A percentile compares a stretch with the other conserved stretches of the same genome.
phyloP scores from a whole-genome alignment of 345 rosid genomes.

The Euclidium syriacum region DNA sequence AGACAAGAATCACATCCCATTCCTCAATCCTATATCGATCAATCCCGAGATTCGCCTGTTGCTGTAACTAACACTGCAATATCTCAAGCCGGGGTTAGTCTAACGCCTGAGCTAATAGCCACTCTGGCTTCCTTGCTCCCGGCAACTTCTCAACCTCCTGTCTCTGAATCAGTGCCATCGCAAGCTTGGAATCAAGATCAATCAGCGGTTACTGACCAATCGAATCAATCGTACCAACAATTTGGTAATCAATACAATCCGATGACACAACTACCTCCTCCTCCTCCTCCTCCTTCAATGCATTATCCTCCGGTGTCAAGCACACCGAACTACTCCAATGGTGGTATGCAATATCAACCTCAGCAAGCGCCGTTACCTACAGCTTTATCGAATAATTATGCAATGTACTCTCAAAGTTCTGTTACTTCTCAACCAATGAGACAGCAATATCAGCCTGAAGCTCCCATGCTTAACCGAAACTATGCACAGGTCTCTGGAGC shows the following conservation, averaged over 20 bases:
- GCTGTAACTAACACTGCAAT: slow-evolving; percentile 28
- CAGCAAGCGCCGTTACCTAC: slow-evolving; percentile 44
- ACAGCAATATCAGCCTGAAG: slow-evolving; percentile 56
- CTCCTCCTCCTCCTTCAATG: slow-evolving; percentile 37
- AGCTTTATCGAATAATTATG: slow-evolving; percentile 33
- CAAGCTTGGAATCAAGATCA: slow-evolving; percentile 53
- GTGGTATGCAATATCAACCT: slow-evolving; percentile 39
- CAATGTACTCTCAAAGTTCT: slow-evolving; percentile 49
- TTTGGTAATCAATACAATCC: slow-evolving; percentile 46
- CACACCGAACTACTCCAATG: slow-evolving; percentile 39
- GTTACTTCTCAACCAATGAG: slow-evolving; percentile 41
- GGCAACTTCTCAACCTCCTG: slow-evolving; percentile 39
- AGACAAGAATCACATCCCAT: slow-evolving; percentile 39
- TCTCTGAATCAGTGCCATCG: slow-evolving; percentile 36
- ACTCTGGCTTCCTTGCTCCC: slow-evolving; percentile 70
- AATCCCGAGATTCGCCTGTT: slow-evolving; percentile 30
- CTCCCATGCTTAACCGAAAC: slow-evolving; percentile 35
- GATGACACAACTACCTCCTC: slow-evolving; percentile 37
- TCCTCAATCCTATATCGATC: slow-evolving; percentile 37
- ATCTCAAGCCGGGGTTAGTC: slow-evolving; percentile 57
- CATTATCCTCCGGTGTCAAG: slow-evolving; percentile 38
- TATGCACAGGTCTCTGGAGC: slow-evolving; percentile 43
- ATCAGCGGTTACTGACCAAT: slow-evolving; percentile 34
- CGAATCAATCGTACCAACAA: slow-evolving; percentile 41
- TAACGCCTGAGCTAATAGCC: slow-evolving; percentile 84